Base-by-base conservation (phyloP, 306 rosid genomes). In the Prunus fruticosa region DNA sequence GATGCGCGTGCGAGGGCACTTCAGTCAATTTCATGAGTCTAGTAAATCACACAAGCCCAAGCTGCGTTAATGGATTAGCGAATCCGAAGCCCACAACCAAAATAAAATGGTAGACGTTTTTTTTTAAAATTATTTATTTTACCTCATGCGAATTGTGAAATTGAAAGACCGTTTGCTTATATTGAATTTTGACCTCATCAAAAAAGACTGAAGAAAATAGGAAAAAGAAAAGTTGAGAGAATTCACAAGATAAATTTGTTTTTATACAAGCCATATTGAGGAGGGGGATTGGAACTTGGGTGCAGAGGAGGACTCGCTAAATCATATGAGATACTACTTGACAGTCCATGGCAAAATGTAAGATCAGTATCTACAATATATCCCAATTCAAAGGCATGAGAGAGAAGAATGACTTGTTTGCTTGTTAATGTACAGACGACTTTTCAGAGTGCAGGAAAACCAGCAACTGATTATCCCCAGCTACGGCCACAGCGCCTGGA, bases 401-500 rank as follows among this genome's bases (percentile, higher is more conserved):
- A 52, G 19, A 75, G 20, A 23, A 47, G 18, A 14, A 38, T 25
- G 13, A n/a, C 47, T 56, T 67, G 67, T 45, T 66, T 11, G 23
- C 49, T 2, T 64, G 52, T 60, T 34, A 75, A 6, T n/a, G 49
- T 49, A 41, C 67, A 72, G 76, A 57, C 15, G n/a, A 25, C 49
- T 64, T 46, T 19, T 34, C 32, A 0, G 78, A 81, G 30, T 64
- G 89, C 54, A 82, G 82, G 85, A 82, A 91, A 72, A 91, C 85
- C 79, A 89, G 74, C 82, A 89, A 66, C 25, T 85, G 76, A 28
- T 82, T 79, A 49, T 67, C 83, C 52, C 83, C 72, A 11, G 92
- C 92, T 25, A 90, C 85, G 57, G 93, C 97, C 46, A 90, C 80
- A 12, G 84, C 90, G 57, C 93, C 87, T 34, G 41, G 41, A 2